Evolutionary conservation across 345 rosid species (phyloP).

Genomic region (Ailanthus altissimus): DNA sequence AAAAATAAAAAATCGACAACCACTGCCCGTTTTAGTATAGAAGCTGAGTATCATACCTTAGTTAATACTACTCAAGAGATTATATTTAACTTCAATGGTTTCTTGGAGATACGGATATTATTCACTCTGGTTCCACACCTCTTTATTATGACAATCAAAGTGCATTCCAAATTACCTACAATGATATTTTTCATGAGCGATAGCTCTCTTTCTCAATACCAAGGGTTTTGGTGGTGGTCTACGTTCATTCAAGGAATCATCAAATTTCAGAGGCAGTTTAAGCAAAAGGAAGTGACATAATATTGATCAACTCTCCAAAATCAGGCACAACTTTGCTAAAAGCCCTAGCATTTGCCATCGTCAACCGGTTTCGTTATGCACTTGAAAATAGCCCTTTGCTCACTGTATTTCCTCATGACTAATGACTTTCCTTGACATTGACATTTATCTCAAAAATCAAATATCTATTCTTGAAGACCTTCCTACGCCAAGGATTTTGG

Average conservation of each 20-base stretch:
- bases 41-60: no score
- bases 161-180: no score
- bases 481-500: slow-evolving; percentile 6
- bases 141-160: no score
- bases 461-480: neutral
- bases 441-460: neutral
- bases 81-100: no score
- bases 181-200: no score
- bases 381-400: slow-evolving; percentile 1
- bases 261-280: slow-evolving; percentile 9
- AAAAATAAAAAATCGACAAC: no score
- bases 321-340: slow-evolving; percentile 40
- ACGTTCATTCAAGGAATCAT: neutral
- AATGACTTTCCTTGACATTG: neutral
- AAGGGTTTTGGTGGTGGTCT: neutral
- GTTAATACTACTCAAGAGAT: no score
- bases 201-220: neutral
- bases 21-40: no score
- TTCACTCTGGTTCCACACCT: no score
- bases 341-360: slow-evolving; percentile 28
- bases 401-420: neutral
- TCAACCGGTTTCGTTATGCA: slow-evolving; percentile 15
- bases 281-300: slow-evolving; percentile 23
- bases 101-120: no score
- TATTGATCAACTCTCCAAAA: slow-evolving; percentile 24